phyloP scores from a whole-genome alignment of 345 rosid species.

The Hypericum perforatum region DNA sequence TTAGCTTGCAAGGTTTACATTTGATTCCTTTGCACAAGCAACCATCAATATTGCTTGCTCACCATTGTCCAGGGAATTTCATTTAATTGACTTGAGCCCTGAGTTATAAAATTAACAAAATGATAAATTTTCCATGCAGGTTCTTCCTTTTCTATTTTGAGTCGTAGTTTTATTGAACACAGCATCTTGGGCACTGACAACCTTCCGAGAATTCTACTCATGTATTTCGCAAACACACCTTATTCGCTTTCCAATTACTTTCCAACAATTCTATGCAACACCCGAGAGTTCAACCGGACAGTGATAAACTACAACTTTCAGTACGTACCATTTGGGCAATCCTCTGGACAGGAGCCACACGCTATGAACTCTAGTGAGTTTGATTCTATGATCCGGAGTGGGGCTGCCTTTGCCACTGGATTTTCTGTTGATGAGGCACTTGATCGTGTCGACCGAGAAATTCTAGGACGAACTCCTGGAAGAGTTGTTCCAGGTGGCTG shows the following conservation, averaged over 20 bases:
- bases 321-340: conserved; percentile 38
- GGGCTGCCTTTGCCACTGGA: conserved; percentile 75
- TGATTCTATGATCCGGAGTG: conserved; percentile 54
- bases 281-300: conserved; percentile 48
- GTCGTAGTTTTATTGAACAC: conserved; percentile 63
- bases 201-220: conserved; percentile 79
- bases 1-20: no score
- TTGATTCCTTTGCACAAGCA: no score
- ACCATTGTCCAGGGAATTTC: no score
- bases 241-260: conserved; percentile 66
- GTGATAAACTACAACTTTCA: conserved; percentile 61
- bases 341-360: conserved; percentile 28
- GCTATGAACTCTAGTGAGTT: conserved; percentile 49
- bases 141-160: conserved; percentile 56
- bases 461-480: conserved; percentile 47
- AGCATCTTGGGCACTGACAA: conserved; percentile 80
- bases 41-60: no score
- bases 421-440: conserved; percentile 48
- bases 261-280: conserved; percentile 71
- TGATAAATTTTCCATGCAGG: conserved; percentile 37
- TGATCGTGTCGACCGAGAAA: conserved; percentile 62
- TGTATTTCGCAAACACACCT: conserved; percentile 84
- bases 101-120: no score
- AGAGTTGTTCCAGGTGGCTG: conserved; percentile 80
- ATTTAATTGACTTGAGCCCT: no score